These are phyloP conservation scores for Nemania serpens DNA, from an alignment of 2,329 filamentous ascomycete genomes.

Conservation along the genomic window DNA sequence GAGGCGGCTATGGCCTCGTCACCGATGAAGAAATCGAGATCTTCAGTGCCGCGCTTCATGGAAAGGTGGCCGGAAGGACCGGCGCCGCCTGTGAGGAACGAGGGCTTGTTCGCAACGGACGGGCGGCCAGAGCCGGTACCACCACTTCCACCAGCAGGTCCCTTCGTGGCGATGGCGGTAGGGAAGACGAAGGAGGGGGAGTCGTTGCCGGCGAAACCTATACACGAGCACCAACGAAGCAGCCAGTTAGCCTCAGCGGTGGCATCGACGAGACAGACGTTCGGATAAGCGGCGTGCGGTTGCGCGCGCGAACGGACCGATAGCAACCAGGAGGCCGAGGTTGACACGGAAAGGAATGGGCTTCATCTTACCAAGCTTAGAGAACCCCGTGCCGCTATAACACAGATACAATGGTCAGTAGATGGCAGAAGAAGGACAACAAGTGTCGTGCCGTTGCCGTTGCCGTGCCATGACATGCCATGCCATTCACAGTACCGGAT, in stretches of 20 bases:
- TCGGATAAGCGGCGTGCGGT: neutral
- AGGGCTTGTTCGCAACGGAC: conserved; percentile 90
- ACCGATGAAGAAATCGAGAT: conserved; percentile 98
- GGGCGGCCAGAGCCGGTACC: conserved; percentile 87
- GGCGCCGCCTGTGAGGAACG: conserved; percentile 89
- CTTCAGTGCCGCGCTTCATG: conserved; percentile 92
- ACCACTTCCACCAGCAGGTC: conserved; percentile 69
- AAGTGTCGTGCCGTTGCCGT: conserved; percentile 10
- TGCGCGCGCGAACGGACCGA: neutral
- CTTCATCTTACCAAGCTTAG: conserved; percentile 83
- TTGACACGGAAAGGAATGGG: conserved; percentile 12
- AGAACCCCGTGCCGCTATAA: conserved; percentile 94
- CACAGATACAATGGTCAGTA: conserved; percentile 46
- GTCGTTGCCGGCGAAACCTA: conserved; percentile 98
- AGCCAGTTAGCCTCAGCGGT: conserved; percentile 31
- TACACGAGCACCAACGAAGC: conserved; percentile 20
- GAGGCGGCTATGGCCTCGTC: conserved; percentile 90
- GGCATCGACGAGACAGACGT: conserved; percentile 1
- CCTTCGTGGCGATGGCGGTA: conserved; percentile 96
- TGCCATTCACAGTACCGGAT: conserved; percentile 25
- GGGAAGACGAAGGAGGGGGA: conserved; percentile 99
- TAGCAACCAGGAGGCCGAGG: no score
- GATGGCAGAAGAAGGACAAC: conserved; percentile 29
- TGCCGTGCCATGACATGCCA: no score
- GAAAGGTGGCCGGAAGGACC: conserved; percentile 82